Base-by-base conservation (phyloP, 1,284 basidiomycete species). In the Trichosporon sp. region DNA sequence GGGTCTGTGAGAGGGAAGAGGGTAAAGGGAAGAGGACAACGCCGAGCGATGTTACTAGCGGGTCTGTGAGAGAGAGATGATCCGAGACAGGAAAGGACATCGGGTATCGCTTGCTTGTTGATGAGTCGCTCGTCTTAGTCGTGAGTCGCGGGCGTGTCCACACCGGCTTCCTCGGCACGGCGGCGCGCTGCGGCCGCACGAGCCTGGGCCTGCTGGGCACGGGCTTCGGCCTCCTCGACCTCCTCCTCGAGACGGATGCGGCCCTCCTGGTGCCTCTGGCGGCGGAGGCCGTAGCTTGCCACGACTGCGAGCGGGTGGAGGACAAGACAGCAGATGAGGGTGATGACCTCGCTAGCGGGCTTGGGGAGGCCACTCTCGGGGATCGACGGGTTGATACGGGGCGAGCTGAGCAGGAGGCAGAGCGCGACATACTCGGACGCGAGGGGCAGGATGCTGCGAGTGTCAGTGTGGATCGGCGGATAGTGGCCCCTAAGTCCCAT, bases 191-290 rank as follows among this genome's bases (percentile, higher is more conserved):
- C 32, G 9, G 56, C 56, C 19, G 56, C 56, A 25, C 33, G 56
- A 8, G 23, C 46, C 34, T 52, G 70, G 6, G 70, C 71, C 14
- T 58, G 23, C 23, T 54, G 34, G n/a, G 54, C 58, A 19, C 66
- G 66, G 64, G 70, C 70, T 46, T 76, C 73, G 8, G 76, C 76
- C 23, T 63, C 64, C 67, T 77, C 79, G 34, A 76, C 78, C 63
- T 81, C 80, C 60, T 81, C 78, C 59, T 80, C 77, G 58, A 81
- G 70, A 34, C 75, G 70, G 68, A 81, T 80, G 36, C 80, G 70
- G 4, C 78, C 78, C 63, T 80, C 76, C 10, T 36, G 32, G 25
- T 34, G 25, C 10, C 21, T 25, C 54, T 59, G 31, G 40, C 76
- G 66, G 44, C 78, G 73, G 49, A 71, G 68, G 13, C 73, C 76